These are phyloP conservation scores for Mesembryanthemum crystallinum DNA, from an alignment of 148 eudicot genomes.

Conservation along the genomic window DNA sequence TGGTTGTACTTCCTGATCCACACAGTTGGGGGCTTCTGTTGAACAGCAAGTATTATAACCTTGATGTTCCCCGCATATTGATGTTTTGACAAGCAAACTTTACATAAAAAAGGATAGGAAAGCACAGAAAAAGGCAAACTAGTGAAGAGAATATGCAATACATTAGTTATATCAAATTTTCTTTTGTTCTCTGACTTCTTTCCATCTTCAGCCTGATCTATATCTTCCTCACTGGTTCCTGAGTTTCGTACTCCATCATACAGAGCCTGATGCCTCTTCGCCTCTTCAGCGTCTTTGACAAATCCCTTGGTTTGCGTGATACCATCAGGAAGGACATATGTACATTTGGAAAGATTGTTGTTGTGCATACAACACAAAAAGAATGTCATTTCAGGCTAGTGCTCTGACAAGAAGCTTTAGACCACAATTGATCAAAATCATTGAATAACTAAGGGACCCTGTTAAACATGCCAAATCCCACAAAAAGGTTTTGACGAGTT, in stretches of 20 bases:
- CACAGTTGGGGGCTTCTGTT: not conserved
- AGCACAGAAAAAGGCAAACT: not conserved
- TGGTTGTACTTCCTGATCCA: too few relatives aligned
- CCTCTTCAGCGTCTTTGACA: conserved; percentile 74
- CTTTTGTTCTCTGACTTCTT: conserved; percentile 46
- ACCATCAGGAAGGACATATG: conserved; percentile 96
- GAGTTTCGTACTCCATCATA: conserved; percentile 38
- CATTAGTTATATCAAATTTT: conserved; percentile 65
- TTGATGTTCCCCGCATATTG: too few relatives aligned
- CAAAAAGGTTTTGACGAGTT: not conserved
- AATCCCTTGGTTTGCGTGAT: conserved; percentile 69
- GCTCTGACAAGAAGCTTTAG: not conserved
- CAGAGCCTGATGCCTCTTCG: conserved; percentile 52
- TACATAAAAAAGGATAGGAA: not conserved
- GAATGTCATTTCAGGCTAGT: not conserved
- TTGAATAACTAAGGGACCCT: too few relatives aligned
- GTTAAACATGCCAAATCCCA: too few relatives aligned
- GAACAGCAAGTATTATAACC: not conserved
- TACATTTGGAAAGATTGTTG: conserved; percentile 69
- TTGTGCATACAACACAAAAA: conserved; percentile 25
- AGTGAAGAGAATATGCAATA: conserved; percentile 18
- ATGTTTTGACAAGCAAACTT: conserved; percentile 18
- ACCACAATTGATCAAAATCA: not conserved
- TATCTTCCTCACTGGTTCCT: conserved; percentile 25
- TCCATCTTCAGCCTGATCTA: conserved; percentile 29